phyloP scores from a whole-genome alignment of 2,329 filamentous ascomycete genomes.

The Pyricularia grisea region DNA sequence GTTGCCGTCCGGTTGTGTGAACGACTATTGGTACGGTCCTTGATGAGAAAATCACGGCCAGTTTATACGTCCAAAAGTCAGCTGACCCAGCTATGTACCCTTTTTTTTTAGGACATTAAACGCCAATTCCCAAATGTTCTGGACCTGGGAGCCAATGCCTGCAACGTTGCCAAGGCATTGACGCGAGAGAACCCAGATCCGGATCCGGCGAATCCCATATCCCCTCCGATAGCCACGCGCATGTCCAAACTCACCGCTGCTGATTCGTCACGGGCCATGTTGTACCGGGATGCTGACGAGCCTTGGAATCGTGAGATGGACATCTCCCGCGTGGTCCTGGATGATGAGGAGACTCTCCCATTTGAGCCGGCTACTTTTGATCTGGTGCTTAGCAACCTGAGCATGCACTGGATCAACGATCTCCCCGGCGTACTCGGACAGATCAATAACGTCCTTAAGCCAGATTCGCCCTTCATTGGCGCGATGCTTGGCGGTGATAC shows the following conservation, averaged over 20 bases:
- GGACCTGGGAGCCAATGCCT: constrained; percentile 91
- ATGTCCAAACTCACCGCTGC: constrained; percentile 69
- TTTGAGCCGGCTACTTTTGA: constrained; percentile 74
- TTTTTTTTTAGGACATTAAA: constrained; percentile 67
- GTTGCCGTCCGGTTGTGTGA: constrained; percentile 79
- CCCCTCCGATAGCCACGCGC: constrained; percentile 58
- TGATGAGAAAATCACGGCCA: not conserved
- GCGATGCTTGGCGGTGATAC: constrained; percentile 97
- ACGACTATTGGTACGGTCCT: constrained; percentile 56
- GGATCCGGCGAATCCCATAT: constrained; percentile 42
- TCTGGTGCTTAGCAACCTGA: constrained; percentile 79
- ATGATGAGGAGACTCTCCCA: constrained; percentile 62
- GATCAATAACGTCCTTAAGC: constrained; percentile 80
- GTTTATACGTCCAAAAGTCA: not conserved
- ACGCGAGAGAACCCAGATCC: constrained; percentile 60
- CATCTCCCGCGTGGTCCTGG: constrained; percentile 67
- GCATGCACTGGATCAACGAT: constrained; percentile 96
- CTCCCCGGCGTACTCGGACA: constrained; percentile 76
- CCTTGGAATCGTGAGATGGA: constrained; percentile 67
- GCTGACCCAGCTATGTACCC: not conserved
- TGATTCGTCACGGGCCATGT: constrained; percentile 68
- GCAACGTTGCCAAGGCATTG: constrained; percentile 81
- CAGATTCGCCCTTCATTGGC: constrained; percentile 83
- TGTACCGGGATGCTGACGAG: constrained; percentile 69
- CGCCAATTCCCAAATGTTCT: constrained; percentile 75